Percentiles rank a stretch among this genome's conserved stretches.
phyloP scores from a whole-genome alignment of 2,329 filamentous ascomycete genomes.

The Cladosporium sp. region DNA sequence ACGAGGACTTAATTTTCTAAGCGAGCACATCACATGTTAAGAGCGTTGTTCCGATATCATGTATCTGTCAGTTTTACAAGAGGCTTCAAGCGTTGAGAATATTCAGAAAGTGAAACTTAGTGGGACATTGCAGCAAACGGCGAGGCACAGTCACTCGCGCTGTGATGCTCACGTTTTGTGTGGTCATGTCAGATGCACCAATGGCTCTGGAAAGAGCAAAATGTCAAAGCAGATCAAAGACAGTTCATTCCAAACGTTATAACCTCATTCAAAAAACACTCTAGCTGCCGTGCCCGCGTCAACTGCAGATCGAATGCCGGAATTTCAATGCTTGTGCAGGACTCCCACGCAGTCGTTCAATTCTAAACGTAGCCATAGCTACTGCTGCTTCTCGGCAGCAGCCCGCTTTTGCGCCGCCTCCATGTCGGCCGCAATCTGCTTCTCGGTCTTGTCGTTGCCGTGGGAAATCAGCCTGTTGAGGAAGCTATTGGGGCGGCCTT shows the following conservation, averaged over 20 bases:
- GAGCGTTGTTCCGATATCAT: slow-evolving; percentile 8
- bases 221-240: not conserved
- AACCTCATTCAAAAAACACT: slow-evolving; percentile 1
- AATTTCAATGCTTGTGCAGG: no score
- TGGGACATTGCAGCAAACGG: no score
- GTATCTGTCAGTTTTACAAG: not conserved
- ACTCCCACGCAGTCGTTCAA: no score
- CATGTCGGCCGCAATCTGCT: slow-evolving; percentile 25
- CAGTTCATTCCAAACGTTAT: slow-evolving; percentile 2
- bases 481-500: slow-evolving; percentile 31
- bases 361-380: no score
- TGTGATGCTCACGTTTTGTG: no score
- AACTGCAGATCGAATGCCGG: no score
- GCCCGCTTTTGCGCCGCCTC: not conserved
- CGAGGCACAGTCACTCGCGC: no score
- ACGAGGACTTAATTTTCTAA: slow-evolving; percentile 29
- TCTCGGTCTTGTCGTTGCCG: slow-evolving; percentile 36
- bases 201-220: no score
- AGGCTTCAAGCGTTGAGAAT: not conserved
- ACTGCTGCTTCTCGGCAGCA: not conserved
- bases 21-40: not conserved
- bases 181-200: no score
- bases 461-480: slow-evolving; percentile 33
- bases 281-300: not conserved
- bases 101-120: not conserved